phyloP scores from a whole-genome alignment of 345 rosid genomes.

The Ricinus communis region DNA sequence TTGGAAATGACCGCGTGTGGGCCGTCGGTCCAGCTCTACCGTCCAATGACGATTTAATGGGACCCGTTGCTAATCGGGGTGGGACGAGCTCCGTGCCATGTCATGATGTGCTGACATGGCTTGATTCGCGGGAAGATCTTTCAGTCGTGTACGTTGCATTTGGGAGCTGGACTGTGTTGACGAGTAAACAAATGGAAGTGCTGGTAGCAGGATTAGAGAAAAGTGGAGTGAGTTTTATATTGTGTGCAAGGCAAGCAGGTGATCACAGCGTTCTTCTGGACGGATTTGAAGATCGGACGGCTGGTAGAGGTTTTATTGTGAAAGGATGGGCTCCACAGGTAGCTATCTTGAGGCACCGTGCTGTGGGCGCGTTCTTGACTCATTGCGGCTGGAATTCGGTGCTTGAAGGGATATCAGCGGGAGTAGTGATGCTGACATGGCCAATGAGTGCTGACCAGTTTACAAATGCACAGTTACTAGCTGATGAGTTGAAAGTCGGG shows the following conservation, averaged over 20 bases:
- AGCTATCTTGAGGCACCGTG: slow-evolving; percentile 38
- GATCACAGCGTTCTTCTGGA: slow-evolving; percentile 17
- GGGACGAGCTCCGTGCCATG: slow-evolving; percentile 40
- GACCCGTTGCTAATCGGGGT: slow-evolving; percentile 34
- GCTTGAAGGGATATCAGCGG: slow-evolving; percentile 44
- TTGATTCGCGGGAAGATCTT: slow-evolving; percentile 39
- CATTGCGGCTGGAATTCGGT: slow-evolving; percentile 75
- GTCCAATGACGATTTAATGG: not conserved
- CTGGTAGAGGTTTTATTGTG: slow-evolving; percentile 44
- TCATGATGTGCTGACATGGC: slow-evolving; percentile 46
- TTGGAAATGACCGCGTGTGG: slow-evolving; percentile 40
- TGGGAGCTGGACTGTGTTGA: slow-evolving; percentile 56
- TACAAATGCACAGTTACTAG: slow-evolving; percentile 41
- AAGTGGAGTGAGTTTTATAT: slow-evolving; percentile 49
- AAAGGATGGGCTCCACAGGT: slow-evolving; percentile 63
- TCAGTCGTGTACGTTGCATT: slow-evolving; percentile 69
- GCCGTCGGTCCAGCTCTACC: slow-evolving; percentile 58
- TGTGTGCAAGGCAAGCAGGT: slow-evolving; percentile 21
- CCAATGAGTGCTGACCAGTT: slow-evolving; percentile 64
- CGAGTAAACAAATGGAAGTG: slow-evolving; percentile 35
- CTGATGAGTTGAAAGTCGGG: slow-evolving; percentile 53
- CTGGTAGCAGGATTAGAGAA: slow-evolving; percentile 46
- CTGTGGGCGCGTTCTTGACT: slow-evolving; percentile 56
- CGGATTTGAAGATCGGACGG: slow-evolving; percentile 46
- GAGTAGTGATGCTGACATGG: slow-evolving; percentile 64